A percentile compares a stretch with the other conserved stretches of the same genome.
Evolutionary conservation across 305 asterid genomes (phyloP).

Genomic region (Fraxinus baroniana): DNA sequence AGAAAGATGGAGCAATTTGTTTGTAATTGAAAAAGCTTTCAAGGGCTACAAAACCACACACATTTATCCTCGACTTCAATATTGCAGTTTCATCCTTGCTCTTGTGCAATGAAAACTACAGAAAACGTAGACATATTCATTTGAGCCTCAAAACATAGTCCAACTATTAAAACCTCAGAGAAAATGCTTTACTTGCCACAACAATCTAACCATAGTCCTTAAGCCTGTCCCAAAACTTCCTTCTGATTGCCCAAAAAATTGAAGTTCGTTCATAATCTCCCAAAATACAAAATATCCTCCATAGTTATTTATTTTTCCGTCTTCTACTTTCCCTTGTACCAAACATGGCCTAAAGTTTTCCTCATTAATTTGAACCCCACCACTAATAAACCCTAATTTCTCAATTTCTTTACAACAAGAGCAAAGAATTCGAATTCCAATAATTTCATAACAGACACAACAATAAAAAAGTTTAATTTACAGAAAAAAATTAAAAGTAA

Average conservation of each 20-base stretch:
- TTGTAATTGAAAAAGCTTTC: background rate
- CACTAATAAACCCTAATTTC: slow-evolving; percentile 21
- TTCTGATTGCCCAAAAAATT: background rate
- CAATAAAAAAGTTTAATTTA: background rate
- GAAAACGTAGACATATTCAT: background rate
- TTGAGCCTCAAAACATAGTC: background rate
- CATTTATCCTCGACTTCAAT: background rate
- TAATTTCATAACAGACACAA: background rate
- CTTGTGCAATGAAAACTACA: background rate
- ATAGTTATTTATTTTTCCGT: background rate
- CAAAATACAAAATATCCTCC: slow-evolving; percentile 1
- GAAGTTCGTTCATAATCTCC: background rate
- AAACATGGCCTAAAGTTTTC: background rate
- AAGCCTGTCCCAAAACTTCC: background rate
- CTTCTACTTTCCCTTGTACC: background rate
- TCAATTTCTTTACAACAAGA: background rate
- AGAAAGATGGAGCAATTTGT: background rate
- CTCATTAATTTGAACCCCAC: background rate
- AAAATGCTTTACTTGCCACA: background rate
- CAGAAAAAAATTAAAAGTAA: background rate
- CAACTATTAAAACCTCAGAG: slow-evolving; percentile 1
- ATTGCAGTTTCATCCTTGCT: background rate
- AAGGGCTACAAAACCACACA: background rate
- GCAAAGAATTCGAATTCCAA: background rate
- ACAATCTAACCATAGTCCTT: background rate